Base-by-base conservation (phyloP, 441 rosid species). In the Eruca vesicaria region DNA sequence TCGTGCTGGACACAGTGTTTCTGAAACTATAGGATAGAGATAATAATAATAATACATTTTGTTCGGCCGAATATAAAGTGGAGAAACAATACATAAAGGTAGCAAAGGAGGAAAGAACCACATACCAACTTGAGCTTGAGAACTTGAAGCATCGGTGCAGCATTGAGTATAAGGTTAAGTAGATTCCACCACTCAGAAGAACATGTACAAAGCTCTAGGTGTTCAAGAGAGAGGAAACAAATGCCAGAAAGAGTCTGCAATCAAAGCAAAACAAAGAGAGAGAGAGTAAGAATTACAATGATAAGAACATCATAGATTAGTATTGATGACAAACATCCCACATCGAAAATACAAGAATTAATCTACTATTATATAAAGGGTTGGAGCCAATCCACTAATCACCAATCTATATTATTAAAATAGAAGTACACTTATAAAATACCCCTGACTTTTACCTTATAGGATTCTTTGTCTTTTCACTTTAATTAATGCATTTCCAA, bases 191-290 rank as follows among this genome's bases (percentile, higher is more conserved):
- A 36, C 10, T 53, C 69, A 7, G 1, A 14, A 64, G 41, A 63
- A 35, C 76, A 64, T 73, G 14, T 23, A 55, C 63, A 73, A 7
- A 73, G 32, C 70, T 64, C 70, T 15, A 72, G 32, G 65, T 35
- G 41, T 29, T 52, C 63, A 35, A 72, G 70, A 55, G 14, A 28
- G 32, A 7, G 21, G 55, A 72, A 72, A 7, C 21, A 63, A 53
- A 31, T 52, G n/a, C n/a, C n/a, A 28, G 41, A 26, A 12, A 56
- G n/a, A 55, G 63, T 33, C 63, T 63, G 53, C 19, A 45, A 16
- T 15, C 20, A 15, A 45, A 45, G 61, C 35, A 62, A 71, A n/a
- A 71, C 35, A 50, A 9, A n/a, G n/a, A 58, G 2, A 56, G 32
- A 70, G 43, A 38, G 31, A 45, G n/a, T n/a, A 11, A 28, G 31